Evolutionary conservation across 345 rosid species (phyloP).

Genomic region (Turnera subulata): DNA sequence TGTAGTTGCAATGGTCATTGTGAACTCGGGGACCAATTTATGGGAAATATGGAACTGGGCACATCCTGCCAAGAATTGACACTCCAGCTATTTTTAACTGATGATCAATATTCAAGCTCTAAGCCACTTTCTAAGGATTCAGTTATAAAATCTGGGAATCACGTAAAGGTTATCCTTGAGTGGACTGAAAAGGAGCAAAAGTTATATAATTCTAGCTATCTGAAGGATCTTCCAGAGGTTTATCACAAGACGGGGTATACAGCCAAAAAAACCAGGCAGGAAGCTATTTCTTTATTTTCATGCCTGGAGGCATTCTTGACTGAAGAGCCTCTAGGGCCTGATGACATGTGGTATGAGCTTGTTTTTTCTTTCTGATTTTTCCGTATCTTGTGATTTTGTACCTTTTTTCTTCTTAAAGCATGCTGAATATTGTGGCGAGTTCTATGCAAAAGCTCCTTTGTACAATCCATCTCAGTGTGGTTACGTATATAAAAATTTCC

Average conservation of each 20-base stretch:
- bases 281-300: conserved; percentile 79
- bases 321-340: conserved; percentile 92
- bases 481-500: no score
- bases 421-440: no score
- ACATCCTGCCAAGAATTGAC: conserved; percentile 28
- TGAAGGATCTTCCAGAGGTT: conserved; percentile 77
- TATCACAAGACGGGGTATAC: conserved; percentile 47
- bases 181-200: conserved; percentile 69
- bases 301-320: conserved; percentile 91
- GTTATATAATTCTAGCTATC: conserved; percentile 61
- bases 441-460: no score
- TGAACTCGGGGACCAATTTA: conserved; percentile 24
- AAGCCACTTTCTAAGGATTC: conserved; percentile 52
- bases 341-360: conserved; percentile 76
- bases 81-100: conserved; percentile 42
- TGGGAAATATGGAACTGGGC: conserved; percentile 34
- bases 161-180: conserved; percentile 46
- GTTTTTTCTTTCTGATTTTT: no score
- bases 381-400: no score
- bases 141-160: conserved; percentile 38
- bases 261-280: conserved; percentile 73
- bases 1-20: conserved; percentile 31
- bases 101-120: conserved; percentile 26
- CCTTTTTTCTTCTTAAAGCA: no score
- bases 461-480: no score